Percentiles rank a stretch among this genome's conserved stretches.
Conservation (phyloP, 495 filamentous ascomycete genomes). For the Podospora pseudoanserina region DNA sequence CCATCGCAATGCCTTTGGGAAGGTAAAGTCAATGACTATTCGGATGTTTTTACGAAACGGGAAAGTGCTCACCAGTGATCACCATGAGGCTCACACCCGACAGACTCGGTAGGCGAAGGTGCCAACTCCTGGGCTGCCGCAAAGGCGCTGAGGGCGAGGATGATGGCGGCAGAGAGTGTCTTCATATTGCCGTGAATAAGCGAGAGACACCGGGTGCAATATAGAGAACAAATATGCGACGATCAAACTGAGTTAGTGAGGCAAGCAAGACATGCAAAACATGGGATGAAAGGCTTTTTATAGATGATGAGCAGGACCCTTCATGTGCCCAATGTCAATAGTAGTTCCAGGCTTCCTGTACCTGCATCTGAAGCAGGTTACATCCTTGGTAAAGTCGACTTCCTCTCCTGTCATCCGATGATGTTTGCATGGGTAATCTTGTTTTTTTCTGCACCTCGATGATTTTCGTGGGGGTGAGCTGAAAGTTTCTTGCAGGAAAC, state of each 20-base stretch:
- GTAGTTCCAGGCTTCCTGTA: neutral
- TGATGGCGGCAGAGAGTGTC: neutral
- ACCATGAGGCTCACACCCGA: neutral
- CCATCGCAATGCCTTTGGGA: neutral
- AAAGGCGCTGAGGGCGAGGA: neutral
- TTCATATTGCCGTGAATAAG: neutral
- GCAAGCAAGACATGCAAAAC: neutral
- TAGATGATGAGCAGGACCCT: neutral
- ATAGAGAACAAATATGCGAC: neutral
- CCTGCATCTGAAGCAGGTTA: neutral
- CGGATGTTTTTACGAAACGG: neutral
- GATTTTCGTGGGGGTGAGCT: neutral
- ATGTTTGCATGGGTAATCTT: neutral
- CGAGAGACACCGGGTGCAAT: neutral
- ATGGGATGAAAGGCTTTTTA: neutral
- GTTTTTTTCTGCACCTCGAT: neutral
- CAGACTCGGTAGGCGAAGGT: conserved; percentile 1
- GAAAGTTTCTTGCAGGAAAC: neutral
- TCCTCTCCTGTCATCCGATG: neutral
- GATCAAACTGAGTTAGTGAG: neutral
- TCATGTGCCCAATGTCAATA: neutral
- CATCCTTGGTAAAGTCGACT: neutral
- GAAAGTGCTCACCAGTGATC: neutral
- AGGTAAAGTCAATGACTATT: neutral
- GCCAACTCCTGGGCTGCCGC: conserved; percentile 11